Percentiles rank a stretch among this genome's conserved stretches.
phyloP scores from a whole-genome alignment of 805 yeast species.

The Candida easanensis region DNA sequence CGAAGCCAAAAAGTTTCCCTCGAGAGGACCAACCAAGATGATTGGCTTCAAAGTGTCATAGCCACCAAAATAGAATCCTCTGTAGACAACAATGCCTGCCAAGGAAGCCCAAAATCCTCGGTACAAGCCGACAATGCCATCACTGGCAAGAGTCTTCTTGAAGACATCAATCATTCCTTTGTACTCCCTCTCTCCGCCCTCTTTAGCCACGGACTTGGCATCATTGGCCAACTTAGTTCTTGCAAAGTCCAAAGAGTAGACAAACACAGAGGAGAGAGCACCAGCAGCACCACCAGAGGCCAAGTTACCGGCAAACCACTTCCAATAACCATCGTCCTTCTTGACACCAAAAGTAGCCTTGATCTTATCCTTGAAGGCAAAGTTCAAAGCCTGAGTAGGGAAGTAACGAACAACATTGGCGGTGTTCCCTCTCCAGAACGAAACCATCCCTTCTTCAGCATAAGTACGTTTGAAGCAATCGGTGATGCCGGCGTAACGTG shows the following conservation, averaged over 20 bases:
- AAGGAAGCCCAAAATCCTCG: slow-evolving; percentile 99
- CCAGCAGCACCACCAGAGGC: slow-evolving; percentile 99
- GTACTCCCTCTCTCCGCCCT: slow-evolving; percentile 90
- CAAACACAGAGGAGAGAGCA: slow-evolving; percentile 90
- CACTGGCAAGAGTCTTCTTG: slow-evolving; percentile 92
- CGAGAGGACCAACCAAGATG: slow-evolving; percentile 89
- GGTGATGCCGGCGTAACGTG: slow-evolving; percentile 81
- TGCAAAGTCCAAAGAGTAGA: slow-evolving; percentile 96
- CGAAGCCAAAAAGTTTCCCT: slow-evolving; percentile 92
- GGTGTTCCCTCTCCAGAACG: slow-evolving; percentile 99
- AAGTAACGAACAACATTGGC: slow-evolving; percentile 98
- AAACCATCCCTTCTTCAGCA: slow-evolving; percentile 84
- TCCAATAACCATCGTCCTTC: slow-evolving; percentile 90
- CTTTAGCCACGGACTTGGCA: slow-evolving; percentile 80
- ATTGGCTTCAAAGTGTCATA: slow-evolving; percentile 96
- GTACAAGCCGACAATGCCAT: slow-evolving; percentile 98
- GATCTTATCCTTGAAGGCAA: slow-evolving; percentile 97
- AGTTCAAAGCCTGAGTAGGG: slow-evolving; percentile 99
- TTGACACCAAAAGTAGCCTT: slow-evolving; percentile 95
- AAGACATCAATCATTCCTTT: slow-evolving; percentile 96
- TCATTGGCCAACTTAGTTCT: slow-evolving; percentile 99
- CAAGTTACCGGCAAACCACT: slow-evolving; percentile 96
- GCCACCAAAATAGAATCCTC: slow-evolving; percentile 98
- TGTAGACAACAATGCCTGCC: slow-evolving; percentile 95
- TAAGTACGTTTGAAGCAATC: slow-evolving; percentile 96